Evolutionary conservation across 2,329 filamentous ascomycete species (phyloP), one percentile per base, ranked within the genome.

Genomic region (Stenocarpella maydis): DNA sequence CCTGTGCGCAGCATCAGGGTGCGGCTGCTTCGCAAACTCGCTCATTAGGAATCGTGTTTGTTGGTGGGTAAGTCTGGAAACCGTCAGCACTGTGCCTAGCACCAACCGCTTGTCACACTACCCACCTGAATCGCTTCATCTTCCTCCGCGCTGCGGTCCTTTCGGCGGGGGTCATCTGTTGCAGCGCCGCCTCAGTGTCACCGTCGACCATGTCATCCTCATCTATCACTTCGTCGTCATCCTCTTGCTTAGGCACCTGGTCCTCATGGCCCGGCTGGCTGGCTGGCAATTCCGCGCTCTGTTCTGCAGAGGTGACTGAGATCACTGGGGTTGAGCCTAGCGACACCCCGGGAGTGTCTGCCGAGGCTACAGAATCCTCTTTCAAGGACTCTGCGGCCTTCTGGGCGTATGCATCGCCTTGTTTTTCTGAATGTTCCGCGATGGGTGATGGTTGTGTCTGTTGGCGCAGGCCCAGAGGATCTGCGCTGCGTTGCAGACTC

Each of bases 11-110:
- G 95, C 95, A 81, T 98, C 95, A 9, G 95, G 95, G 78, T 98
- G 95, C 28, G 95, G 93, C 78, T 98, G 94, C 75, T 96, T 94
- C 69, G 94, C 92, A 77, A 98, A 98, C 79, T 98, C 95, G 80
- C 93, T 97, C 94, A 97, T 97, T 68, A 98, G 84, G 76, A 97
- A 98, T 17, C 95, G 91, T n/a, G 95, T 98, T 85, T 98, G 95
- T 75, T 96, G 95, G 80, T 98, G 95, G 1, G 95, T 97, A 73
- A 98, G 89, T 74, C 95, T 97, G 75, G 43, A 60, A 60, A 24
- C 39, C 75, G 86, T 74, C 85, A 82, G 73, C 66, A 24, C n/a
- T 70, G 70, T 50, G 61, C 55, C 21, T 24, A 28, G 45, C 31
- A 34, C 58, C 41, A 26, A 65, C 21, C 65, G 37, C n/a, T 24